These are phyloP conservation scores for Fusarium sp. DNA, from an alignment of 2,329 filamentous ascomycete genomes.

Conservation along the genomic window DNA sequence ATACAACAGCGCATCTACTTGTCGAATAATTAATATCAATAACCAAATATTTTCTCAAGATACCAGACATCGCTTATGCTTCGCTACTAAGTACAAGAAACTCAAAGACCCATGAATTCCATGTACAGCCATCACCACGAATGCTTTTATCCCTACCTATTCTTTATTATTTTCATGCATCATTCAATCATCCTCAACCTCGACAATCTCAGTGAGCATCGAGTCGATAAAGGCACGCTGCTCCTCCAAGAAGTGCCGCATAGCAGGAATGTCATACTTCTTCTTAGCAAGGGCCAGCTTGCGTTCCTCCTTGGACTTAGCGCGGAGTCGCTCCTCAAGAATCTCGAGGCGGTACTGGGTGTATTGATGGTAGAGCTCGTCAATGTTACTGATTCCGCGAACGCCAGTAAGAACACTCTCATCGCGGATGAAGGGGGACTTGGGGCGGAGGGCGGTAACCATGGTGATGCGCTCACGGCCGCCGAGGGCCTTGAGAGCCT, in stretches of 20 bases:
- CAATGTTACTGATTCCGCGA: conserved; percentile 4
- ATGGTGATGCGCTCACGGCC: conserved; percentile 59
- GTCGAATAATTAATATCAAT: not conserved
- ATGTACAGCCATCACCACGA: not conserved
- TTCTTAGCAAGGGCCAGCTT: conserved; percentile 6
- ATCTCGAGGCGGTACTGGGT: conserved; percentile 10
- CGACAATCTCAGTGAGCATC: conserved; percentile 5
- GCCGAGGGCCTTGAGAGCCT: conserved; percentile 55
- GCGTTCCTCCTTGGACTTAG: not conserved
- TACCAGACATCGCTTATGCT: not conserved
- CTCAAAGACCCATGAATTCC: not conserved
- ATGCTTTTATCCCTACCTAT: not conserved
- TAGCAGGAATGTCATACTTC: conserved; percentile 8
- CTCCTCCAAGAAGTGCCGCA: not conserved
- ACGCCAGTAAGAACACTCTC: conserved; percentile 41
- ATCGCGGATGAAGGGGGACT: conserved; percentile 53
- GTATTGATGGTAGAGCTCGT: conserved; percentile 11
- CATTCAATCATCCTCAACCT: conserved; percentile 8
- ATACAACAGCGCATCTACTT: not conserved
- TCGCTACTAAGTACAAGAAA: not conserved
- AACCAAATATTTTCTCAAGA: not conserved
- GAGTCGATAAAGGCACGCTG: conserved; percentile 4
- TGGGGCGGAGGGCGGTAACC: conserved; percentile 59
- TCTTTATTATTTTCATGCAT: not conserved
- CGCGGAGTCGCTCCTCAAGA: conserved; percentile 6